Base-by-base conservation (phyloP, 495 filamentous ascomycete species). In the Sphaerosporella brunnea region DNA sequence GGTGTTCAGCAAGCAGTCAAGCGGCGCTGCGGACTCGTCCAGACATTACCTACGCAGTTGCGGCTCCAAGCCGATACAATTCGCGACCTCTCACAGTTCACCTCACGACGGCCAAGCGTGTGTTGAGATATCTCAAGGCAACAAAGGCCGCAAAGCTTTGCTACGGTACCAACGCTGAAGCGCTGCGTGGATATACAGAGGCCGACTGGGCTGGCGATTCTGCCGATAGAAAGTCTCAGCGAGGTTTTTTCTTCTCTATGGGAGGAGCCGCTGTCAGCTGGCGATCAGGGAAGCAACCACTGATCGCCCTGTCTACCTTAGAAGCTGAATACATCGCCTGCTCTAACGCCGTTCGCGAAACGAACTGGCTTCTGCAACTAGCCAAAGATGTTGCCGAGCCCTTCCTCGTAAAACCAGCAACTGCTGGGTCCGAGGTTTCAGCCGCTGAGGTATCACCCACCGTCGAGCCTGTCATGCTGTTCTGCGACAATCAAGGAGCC, bases 11-110 rank as follows among this genome's bases (percentile, higher is more conserved):
- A n/a, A n/a, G n/a, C n/a, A n/a, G n/a, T n/a, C n/a, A n/a, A n/a
- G 9, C 54, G 0, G 51, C 56, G 37, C 36, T 58, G 2, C 38
- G 47, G 4, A 63, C 56, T 2, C 38, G 62, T 4, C 54, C 49
- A 2, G 53, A 62, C 28, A 23, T 64, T 0, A 53, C 47, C 4
- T 62, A 51, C 15, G 36, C 54, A 0, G 46, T 60, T 11, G 21
- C 30, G 1, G 20, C 15, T 0, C 32, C 58, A 0, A 48, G 46
- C 32, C 40, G 48, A 5, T 51, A 40, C n/a, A 40, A 35, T 19
- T 4, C 34, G 0, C 19, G 36, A 4, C 47, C 55, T 1, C 36
- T 36, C 7, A 9, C 1, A 2, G n/a, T 1, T 2, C 46, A 53
- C 13, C 21, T 47, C 1, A 4, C 18, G 1, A 44, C 51, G 13